These are phyloP conservation scores for Senna tora DNA, from an alignment of 306 rosid species.

Conservation along the genomic window DNA sequence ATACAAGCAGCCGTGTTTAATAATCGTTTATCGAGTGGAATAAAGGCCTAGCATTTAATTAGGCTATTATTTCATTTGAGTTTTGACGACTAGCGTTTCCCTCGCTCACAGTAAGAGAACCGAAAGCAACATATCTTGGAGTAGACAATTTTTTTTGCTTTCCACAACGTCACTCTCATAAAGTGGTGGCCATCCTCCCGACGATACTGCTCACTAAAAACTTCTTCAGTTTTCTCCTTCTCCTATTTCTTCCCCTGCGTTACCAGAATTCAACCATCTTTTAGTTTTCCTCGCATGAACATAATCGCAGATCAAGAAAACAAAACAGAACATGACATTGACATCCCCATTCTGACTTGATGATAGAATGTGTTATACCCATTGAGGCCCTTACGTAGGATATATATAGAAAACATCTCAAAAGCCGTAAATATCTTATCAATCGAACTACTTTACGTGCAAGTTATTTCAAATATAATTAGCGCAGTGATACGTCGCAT, in stretches of 20 bases:
- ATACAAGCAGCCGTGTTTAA: conserved; percentile 6
- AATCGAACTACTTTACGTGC: neutral
- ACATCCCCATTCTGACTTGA: neutral
- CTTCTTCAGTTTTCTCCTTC: conserved; percentile 80
- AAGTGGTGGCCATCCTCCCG: conserved; percentile 32
- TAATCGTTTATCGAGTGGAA: neutral
- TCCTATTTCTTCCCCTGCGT: conserved; percentile 65
- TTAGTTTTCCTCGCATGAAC: conserved; percentile 20
- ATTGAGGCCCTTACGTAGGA: too few relatives aligned
- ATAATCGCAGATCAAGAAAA: neutral
- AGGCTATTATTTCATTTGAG: conserved; percentile 1
- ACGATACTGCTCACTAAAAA: conserved; percentile 45
- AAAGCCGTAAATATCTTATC: too few relatives aligned
- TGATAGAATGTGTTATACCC: neutral
- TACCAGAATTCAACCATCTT: conserved; percentile 32
- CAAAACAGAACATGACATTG: neutral
- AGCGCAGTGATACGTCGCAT: neutral
- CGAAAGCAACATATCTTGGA: conserved; percentile 19
- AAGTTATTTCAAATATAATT: neutral
- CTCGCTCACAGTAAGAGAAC: conserved; percentile 32
- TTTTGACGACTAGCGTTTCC: conserved; percentile 4
- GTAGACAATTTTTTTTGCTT: conserved; percentile 5
- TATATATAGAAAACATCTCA: too few relatives aligned
- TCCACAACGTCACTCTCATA: conserved; percentile 22
- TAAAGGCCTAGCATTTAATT: conserved; percentile 25